Percentiles rank a stretch among this genome's conserved stretches.
These are phyloP conservation scores for Noccaea caerulescens DNA, from an alignment of 345 rosid species.

Conservation along the genomic window DNA sequence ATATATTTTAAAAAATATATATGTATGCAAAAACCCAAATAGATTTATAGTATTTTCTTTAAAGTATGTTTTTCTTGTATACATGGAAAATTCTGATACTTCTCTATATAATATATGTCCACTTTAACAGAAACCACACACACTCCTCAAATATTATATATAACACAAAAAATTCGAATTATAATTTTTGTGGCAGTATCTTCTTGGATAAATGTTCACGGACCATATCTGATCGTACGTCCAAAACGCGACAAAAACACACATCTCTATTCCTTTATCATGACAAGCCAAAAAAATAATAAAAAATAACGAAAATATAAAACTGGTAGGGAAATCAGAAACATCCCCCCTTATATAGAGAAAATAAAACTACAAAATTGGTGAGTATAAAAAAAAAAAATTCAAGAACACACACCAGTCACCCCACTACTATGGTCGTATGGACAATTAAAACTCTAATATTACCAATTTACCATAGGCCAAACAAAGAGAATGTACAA, in stretches of 20 bases:
- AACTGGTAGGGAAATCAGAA: conserved; percentile 1
- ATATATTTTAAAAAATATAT: not conserved
- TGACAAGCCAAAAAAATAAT: not conserved
- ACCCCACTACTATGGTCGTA: not conserved
- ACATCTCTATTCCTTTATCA: conserved; percentile 20
- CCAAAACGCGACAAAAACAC: conserved; percentile 37
- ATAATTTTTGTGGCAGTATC: conserved; percentile 33
- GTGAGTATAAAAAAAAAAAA: not conserved
- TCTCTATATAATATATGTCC: not conserved
- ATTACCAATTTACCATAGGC: not conserved
- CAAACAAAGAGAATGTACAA: not conserved
- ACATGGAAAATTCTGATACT: not conserved
- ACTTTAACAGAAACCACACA: conserved; percentile 14
- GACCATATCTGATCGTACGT: conserved; percentile 31
- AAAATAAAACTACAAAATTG: not conserved
- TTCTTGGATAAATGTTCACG: conserved; percentile 32
- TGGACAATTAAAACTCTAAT: not conserved
- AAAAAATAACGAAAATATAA: not conserved
- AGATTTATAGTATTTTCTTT: not conserved
- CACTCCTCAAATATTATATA: not conserved
- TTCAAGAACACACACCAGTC: not conserved
- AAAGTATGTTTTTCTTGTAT: not conserved
- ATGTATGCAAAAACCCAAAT: not conserved
- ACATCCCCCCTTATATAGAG: not conserved
- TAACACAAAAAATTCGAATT: not conserved